A percentile compares a stretch with the other conserved stretches of the same genome.
These are phyloP conservation scores for Alnus rubra DNA, from an alignment of 306 rosid species.

Conservation along the genomic window DNA sequence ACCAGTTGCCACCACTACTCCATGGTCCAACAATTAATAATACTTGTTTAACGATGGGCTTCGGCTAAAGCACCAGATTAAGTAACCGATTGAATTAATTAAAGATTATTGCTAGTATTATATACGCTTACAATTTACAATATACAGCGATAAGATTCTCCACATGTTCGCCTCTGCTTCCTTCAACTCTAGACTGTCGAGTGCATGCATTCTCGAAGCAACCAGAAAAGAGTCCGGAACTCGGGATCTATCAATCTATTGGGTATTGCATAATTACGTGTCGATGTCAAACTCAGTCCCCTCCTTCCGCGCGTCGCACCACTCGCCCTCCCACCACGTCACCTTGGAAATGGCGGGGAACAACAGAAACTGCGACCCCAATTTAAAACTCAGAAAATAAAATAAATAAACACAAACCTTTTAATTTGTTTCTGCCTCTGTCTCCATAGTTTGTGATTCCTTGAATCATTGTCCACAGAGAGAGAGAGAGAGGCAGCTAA, in stretches of 20 bases:
- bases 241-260: no score
- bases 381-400: slow-evolving; percentile 34
- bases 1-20: no score
- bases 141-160: background rate
- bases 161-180: background rate
- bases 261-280: no score
- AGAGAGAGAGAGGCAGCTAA: slow-evolving; percentile 5
- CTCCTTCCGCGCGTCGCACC: slow-evolving; percentile 16
- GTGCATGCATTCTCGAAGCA: background rate
- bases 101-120: no score
- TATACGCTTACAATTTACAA: no score
- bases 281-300: background rate
- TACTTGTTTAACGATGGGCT: no score
- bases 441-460: slow-evolving; percentile 21
- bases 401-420: background rate
- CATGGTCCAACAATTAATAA: no score
- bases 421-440: slow-evolving; percentile 17
- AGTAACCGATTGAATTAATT: no score
- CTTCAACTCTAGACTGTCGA: background rate
- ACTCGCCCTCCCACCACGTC: slow-evolving; percentile 43
- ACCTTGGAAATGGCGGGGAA: slow-evolving; percentile 60
- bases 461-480: slow-evolving; percentile 13
- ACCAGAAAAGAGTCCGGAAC: background rate
- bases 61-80: no score
- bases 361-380: slow-evolving; percentile 32